A percentile compares a stretch with the other conserved stretches of the same genome.
phyloP scores from a whole-genome alignment of 306 rosid genomes.

The Nissolia schottii region DNA sequence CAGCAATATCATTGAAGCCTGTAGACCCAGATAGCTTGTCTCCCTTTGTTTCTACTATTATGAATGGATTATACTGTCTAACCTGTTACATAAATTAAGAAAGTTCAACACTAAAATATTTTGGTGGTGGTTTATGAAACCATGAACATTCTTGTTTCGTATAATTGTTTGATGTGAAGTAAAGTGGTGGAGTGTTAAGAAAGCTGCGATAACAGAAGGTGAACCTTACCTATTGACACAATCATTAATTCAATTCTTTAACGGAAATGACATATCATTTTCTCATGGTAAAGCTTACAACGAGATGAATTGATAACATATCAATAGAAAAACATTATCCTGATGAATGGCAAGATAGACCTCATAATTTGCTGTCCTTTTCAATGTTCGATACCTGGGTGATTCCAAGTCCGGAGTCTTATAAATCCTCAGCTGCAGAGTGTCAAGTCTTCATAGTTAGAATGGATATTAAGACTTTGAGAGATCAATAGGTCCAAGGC shows the following conservation, averaged over 20 bases:
- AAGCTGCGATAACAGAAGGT: neutral
- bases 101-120: neutral
- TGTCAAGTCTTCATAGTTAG: neutral
- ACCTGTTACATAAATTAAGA: constrained; percentile 45
- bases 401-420: constrained; percentile 90
- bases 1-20: constrained; percentile 78
- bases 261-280: neutral
- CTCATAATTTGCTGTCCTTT: constrained; percentile 72
- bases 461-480: neutral
- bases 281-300: neutral
- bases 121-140: neutral
- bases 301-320: neutral
- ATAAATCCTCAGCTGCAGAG: constrained; percentile 66
- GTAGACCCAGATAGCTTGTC: constrained; percentile 81
- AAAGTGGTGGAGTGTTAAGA: neutral
- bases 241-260: neutral
- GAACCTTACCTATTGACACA: neutral
- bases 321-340: neutral
- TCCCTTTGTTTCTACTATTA: constrained; percentile 68
- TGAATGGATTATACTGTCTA: constrained; percentile 67
- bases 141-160: neutral
- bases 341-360: constrained; percentile 29
- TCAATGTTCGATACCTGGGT: constrained; percentile 72
- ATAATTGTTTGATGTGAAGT: neutral
- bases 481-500: neutral